These are phyloP conservation scores for Tricholoma sp. DNA, from an alignment of 768 basidiomycete species.

Conservation along the genomic window DNA sequence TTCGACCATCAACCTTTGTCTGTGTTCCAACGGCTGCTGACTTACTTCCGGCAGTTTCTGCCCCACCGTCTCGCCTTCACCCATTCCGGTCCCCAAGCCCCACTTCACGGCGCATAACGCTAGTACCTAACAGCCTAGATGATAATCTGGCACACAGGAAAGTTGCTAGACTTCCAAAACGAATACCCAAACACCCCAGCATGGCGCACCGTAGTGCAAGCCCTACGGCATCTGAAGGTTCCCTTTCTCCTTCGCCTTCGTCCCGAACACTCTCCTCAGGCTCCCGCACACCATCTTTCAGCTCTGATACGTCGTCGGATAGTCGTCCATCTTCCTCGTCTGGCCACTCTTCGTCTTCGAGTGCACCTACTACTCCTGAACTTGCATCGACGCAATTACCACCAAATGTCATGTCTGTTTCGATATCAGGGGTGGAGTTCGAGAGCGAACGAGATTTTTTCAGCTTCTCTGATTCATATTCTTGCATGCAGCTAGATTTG, in stretches of 20 bases:
- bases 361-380: conserved; percentile 6
- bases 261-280: conserved; percentile 1
- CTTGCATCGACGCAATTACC: no score
- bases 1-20: conserved; percentile 10
- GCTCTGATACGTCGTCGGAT: not conserved
- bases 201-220: not conserved
- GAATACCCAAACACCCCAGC: conserved; percentile 1
- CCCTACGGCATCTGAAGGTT: not conserved
- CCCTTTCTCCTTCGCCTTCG: no score
- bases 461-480: no score
- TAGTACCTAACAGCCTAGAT: not conserved
- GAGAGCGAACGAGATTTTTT: no score
- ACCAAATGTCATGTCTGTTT: no score
- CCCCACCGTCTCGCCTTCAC: not conserved
- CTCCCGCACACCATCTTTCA: conserved; percentile 4
- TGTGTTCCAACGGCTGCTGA: not conserved
- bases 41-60: not conserved
- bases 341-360: conserved; percentile 5
- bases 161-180: conserved; percentile 6
- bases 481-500: no score
- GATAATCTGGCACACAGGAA: not conserved
- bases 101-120: not conserved
- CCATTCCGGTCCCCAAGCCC: conserved; percentile 2
- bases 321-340: conserved; percentile 6
- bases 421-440: no score